phyloP scores from a whole-genome alignment of 768 basidiomycete species.

The Amyloporia xantha region DNA sequence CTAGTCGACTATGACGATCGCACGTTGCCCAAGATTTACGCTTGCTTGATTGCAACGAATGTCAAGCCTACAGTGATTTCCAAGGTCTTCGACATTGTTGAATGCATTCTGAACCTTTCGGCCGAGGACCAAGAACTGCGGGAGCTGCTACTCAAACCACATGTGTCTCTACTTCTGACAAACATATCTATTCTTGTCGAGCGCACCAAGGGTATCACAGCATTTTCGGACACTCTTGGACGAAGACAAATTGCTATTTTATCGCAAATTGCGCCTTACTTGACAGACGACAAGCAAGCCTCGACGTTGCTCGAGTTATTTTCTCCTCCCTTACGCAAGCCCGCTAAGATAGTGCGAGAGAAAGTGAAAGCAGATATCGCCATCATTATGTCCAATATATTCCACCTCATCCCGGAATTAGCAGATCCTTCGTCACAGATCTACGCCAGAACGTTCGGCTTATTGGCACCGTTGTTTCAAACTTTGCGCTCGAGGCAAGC shows the following conservation, averaged over 20 bases:
- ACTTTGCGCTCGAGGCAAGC: constrained; percentile 64
- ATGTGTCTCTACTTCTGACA: constrained; percentile 62
- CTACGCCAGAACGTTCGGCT: constrained; percentile 48
- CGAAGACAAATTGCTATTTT: constrained; percentile 81
- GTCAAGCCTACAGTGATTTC: constrained; percentile 83
- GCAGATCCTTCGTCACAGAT: constrained; percentile 35
- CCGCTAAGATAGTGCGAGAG: constrained; percentile 72
- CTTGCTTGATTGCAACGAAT: constrained; percentile 72
- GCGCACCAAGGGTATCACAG: constrained; percentile 41
- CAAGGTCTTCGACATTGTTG: constrained; percentile 81
- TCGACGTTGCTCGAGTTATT: constrained; percentile 66
- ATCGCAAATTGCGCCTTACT: constrained; percentile 70
- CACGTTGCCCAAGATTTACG: constrained; percentile 72
- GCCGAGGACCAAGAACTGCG: constrained; percentile 42
- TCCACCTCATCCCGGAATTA: constrained; percentile 63
- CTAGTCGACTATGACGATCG: constrained; percentile 64
- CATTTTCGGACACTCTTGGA: constrained; percentile 54
- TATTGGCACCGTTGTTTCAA: constrained; percentile 76
- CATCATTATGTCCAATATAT: constrained; percentile 57
- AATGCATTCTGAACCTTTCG: constrained; percentile 55
- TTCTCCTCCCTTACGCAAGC: constrained; percentile 72
- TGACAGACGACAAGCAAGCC: constrained; percentile 65
- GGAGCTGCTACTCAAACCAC: constrained; percentile 55
- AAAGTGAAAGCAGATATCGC: constrained; percentile 81
- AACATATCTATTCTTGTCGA: constrained; percentile 69